These are phyloP conservation scores for Nakazawaea holstii DNA, from an alignment of 805 yeast species.

Conservation along the genomic window DNA sequence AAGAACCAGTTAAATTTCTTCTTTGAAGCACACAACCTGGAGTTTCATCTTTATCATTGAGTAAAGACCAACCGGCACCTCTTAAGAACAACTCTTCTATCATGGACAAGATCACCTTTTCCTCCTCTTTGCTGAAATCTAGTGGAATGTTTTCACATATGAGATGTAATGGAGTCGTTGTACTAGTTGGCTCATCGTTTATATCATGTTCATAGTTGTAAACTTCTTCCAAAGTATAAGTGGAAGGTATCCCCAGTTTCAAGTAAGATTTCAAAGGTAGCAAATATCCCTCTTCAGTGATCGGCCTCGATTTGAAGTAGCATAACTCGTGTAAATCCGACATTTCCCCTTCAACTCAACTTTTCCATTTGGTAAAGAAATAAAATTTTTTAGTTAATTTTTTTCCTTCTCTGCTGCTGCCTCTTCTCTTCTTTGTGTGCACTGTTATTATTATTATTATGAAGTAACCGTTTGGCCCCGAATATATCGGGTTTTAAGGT, in stretches of 20 bases:
- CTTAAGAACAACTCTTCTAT: conserved; percentile 65
- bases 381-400: background rate
- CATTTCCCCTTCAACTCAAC: conserved; percentile 30
- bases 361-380: background rate
- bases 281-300: conserved; percentile 36
- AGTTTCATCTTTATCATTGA: conserved; percentile 66
- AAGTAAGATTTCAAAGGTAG: conserved; percentile 40
- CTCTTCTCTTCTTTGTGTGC: background rate
- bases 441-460: too few species aligned
- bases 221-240: conserved; percentile 77
- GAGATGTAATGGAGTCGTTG: conserved; percentile 78
- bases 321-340: conserved; percentile 70
- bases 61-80: conserved; percentile 91
- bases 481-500: too few species aligned
- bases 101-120: conserved; percentile 40
- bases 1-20: conserved; percentile 34
- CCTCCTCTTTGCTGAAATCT: conserved; percentile 35
- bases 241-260: conserved; percentile 70
- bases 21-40: conserved; percentile 78
- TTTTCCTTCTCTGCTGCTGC: background rate
- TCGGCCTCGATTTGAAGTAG: conserved; percentile 45
- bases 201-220: conserved; percentile 44
- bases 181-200: conserved; percentile 34
- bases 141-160: conserved; percentile 48
- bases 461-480: too few species aligned